Base-by-base conservation (phyloP, 495 filamentous ascomycete genomes). In the Trichoderma orchidacearum region DNA sequence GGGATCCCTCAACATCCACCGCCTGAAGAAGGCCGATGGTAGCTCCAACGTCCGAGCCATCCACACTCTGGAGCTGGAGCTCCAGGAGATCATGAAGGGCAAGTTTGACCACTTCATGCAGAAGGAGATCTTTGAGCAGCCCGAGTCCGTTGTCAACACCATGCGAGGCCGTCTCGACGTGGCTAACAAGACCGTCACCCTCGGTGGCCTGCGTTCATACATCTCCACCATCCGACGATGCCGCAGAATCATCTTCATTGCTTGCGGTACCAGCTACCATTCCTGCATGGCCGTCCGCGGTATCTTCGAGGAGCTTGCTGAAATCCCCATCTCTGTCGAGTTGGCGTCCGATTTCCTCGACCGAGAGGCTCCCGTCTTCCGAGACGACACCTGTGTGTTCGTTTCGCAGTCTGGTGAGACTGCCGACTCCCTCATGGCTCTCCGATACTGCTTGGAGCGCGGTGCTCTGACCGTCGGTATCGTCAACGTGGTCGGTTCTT, bases 91-190 rank as follows among this genome's bases (percentile, higher is more conserved):
- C 71, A 98, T 98, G 93, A 98, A 97, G 82, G 93, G 93, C 67
- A 94, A 92, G 66, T 98, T 97, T 72, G 93, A 98, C 68, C 93
- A 98, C 73, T 98, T 96, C 79, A 98, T 98, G 93, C 94, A 98
- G 69, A 98, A 98, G 79, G 93, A 98, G 70, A 98, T 98, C 66
- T 98, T 97, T 71, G 93, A 98, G 76, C 93, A 98, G 75, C 93
- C 93, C 57, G 93, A 98, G 74, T 98, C 93, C 5, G 89, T 98
- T 58, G 84, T 98, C 74, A 98, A 98, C 79, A 96, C 94, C 41
- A 98, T 98, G 93, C 87, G 93, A 82, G 93, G 93, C 70, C 94
- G 93, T 72, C 75, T 98, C 60, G 94, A 98, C 68, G 80, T 86
- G 54, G 85, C 80, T 56, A 92, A 96, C 75, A 93, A 94, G 80